Conservation (phyloP, 495 filamentous ascomycete genomes). For the Friedmanniomyces endolithicus region DNA sequence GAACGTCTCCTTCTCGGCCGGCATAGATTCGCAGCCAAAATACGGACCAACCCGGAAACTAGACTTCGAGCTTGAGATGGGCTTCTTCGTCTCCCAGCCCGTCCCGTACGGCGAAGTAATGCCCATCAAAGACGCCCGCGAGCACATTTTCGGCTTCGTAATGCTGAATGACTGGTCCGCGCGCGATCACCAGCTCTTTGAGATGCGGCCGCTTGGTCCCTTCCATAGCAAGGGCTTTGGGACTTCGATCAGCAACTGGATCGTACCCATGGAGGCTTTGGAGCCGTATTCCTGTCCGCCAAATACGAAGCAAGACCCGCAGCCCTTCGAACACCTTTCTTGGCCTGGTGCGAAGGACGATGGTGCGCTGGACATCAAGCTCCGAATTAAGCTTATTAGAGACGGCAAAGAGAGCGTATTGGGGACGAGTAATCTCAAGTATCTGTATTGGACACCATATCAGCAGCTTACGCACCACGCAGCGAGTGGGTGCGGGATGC, state of each 20-base stretch:
- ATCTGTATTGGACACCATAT: conserved; percentile 24
- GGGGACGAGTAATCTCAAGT: conserved; percentile 20
- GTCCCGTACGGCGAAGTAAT: conserved; percentile 18
- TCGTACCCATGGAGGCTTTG: conserved; percentile 23
- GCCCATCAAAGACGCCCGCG: conserved; percentile 18
- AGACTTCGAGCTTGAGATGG: conserved; percentile 28
- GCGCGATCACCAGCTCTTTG: conserved; percentile 23
- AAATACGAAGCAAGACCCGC: conserved; percentile 18
- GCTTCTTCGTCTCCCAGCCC: conserved; percentile 21
- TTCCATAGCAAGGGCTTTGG: conserved; percentile 25
- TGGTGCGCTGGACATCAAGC: conserved; percentile 20
- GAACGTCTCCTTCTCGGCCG: conserved; percentile 18
- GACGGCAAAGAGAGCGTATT: conserved; percentile 13
- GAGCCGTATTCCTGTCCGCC: conserved; percentile 16
- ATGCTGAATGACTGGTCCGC: conserved; percentile 26
- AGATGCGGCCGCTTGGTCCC: conserved; percentile 23
- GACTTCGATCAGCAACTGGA: conserved; percentile 23
- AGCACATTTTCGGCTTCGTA: conserved; percentile 27
- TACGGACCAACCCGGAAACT: conserved; percentile 18
- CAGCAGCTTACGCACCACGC: conserved; percentile 25
- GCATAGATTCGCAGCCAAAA: conserved; percentile 9
- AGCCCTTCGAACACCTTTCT: conserved; percentile 17
- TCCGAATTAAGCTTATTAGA: conserved; percentile 13
- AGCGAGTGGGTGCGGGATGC: conserved; percentile 19
- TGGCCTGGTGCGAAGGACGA: conserved; percentile 13